Percentiles rank a stretch among this genome's conserved stretches.
phyloP scores from a whole-genome alignment of 176 grass and related monocot species.

The Phoenix dactylifera region DNA sequence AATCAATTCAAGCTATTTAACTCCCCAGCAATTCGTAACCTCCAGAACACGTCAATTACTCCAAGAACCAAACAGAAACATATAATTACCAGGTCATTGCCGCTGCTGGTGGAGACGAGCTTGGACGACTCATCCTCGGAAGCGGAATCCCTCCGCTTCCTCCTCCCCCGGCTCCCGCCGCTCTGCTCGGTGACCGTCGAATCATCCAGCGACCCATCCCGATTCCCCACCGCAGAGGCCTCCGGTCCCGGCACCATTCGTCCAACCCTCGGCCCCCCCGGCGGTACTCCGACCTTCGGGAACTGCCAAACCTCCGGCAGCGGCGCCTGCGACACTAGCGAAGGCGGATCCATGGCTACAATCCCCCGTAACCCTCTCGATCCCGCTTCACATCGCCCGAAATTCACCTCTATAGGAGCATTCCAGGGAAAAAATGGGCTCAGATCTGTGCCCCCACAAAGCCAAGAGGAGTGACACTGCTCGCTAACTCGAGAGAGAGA shows the following conservation, averaged over 20 bases:
- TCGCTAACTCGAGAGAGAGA: too few relatives aligned
- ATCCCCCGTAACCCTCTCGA: background rate
- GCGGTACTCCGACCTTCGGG: slow-evolving; percentile 3
- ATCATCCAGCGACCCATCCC: background rate
- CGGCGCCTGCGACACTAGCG: slow-evolving; percentile 6
- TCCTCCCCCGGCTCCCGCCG: background rate
- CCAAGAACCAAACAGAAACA: background rate
- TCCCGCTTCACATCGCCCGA: too few relatives aligned
- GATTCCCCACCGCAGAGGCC: too few relatives aligned
- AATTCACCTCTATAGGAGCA: too few relatives aligned
- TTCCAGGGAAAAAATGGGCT: too few relatives aligned
- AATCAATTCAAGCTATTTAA: too few relatives aligned
- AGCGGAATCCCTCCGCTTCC: slow-evolving; percentile 6
- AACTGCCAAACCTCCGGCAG: slow-evolving; percentile 8
- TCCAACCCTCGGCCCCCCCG: background rate
- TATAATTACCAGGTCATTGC: slow-evolving; percentile 4
- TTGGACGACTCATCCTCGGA: slow-evolving; percentile 16
- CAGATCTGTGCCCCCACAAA: too few relatives aligned
- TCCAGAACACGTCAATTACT: too few relatives aligned
- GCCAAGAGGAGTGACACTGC: too few relatives aligned
- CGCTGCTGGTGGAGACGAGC: slow-evolving; percentile 9
- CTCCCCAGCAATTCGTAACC: too few relatives aligned
- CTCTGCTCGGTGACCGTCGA: slow-evolving; percentile 4
- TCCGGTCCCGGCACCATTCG: background rate
- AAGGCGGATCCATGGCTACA: slow-evolving; percentile 14